Base-by-base conservation (phyloP, 2,329 filamentous ascomycete genomes). In the Ciborinia camelliae region DNA sequence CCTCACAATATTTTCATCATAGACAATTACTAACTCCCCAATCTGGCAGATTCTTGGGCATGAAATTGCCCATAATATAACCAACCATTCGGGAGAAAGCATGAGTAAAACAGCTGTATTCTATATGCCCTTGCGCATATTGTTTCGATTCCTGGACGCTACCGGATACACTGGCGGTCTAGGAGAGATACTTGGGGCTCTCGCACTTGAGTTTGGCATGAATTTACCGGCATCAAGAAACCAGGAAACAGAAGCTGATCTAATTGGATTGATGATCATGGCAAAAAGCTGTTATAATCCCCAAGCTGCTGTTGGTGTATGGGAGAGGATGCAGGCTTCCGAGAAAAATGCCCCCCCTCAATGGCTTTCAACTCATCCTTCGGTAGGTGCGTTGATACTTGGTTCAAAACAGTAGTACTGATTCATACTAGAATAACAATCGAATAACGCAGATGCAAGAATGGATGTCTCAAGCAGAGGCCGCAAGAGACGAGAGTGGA, bases 201-300 rank as follows among this genome's bases (percentile, higher is more conserved):
- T 72, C 6, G 37, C 68, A 28, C 53, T 90, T 35, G 82, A 90
- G 59, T 74, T 90, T 20, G 81, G 88, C n/a, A 86, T 91, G 73
- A 81, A 81, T 57, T 79, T 84, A 66, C 90, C 90, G 1, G 90
- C 90, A 75, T 86, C 84, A 54, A 80, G 90, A 57, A 83, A 82
- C 73, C 90, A 92, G 77, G 90, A 90, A 80, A 85, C 81, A 57
- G 90, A 94, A 78, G 90, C 90, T 0, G 90, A 94, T 73, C 91
- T 90, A 71, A 91, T 93, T 55, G 90, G 90, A 0, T 76, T 93
- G 41, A 86, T 93, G 82, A 90, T 93, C 82, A 93, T 93, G 89
- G 86, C 90, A 0, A 85, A 91, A 77, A 88, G 87, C 32, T 93
- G 90, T 77, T 93, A 90, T 73, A 82, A 91, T 67, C 90, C 90